These are phyloP conservation scores for Penstemon eatonii DNA, from an alignment of 257 asterid species.

Conservation along the genomic window DNA sequence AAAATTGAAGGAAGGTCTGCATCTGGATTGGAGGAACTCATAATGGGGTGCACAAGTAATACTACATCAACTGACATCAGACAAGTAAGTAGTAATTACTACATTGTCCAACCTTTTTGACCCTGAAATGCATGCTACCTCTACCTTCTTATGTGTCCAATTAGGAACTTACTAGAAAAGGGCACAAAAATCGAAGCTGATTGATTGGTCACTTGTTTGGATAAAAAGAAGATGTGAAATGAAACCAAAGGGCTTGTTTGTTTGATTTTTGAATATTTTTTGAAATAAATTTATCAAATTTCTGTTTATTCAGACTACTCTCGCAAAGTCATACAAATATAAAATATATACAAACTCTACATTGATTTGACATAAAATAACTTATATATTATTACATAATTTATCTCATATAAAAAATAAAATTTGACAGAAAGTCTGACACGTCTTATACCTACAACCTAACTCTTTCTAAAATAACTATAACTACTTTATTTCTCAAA, in stretches of 20 bases:
- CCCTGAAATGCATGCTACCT: conserved; percentile 6
- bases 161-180: background rate
- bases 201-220: background rate
- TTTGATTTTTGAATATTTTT: background rate
- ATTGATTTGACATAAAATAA: no score
- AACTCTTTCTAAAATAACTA: no score
- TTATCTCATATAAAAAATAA: no score
- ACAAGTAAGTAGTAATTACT: conserved; percentile 46
- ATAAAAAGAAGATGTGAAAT: background rate
- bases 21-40: conserved; percentile 73
- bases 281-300: background rate
- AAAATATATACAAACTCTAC: background rate
- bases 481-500: no score
- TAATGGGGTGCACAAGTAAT: conserved; percentile 57
- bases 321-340: no score
- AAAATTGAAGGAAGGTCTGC: conserved; percentile 80
- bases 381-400: no score
- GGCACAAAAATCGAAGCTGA: background rate
- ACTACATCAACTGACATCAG: conserved; percentile 44
- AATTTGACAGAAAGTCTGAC: no score
- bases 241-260: no score
- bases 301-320: no score
- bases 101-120: background rate
- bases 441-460: no score
- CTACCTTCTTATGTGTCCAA: background rate